Base-by-base conservation (phyloP, 805 yeast species). In the Hemisphaericaspora nanyangensis region DNA sequence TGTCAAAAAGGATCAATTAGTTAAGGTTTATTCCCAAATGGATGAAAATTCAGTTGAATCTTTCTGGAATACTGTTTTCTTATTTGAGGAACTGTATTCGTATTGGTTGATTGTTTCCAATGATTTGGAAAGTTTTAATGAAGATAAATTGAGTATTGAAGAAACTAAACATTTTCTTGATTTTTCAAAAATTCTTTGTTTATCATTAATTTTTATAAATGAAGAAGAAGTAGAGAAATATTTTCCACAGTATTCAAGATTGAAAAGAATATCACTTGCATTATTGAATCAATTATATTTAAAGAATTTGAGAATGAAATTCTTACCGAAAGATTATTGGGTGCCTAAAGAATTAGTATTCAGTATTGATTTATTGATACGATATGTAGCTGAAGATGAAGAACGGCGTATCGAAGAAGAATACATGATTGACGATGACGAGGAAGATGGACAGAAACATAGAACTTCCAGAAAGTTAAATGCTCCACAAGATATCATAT, bases 31-130 rank as follows among this genome's bases (percentile, higher is more conserved):
- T 27, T 19, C 10, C 10, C 34, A 42, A 6, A 25, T 39, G 1
- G 42, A 36, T 5, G 34, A 34, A 2, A 18, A 32, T 19, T 11
- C 20, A 2, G 12, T 10, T 16, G 33, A 33, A 6, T 25, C n/a
- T 6, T 68, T 68, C 37, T 66, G 70, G 67, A 55, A 57, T 24
- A 44, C 54, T 5, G 52, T 83, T 2, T 67, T 63, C 31, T 53
- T 81, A 0, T 74, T 80, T 43, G 68, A 82, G 41, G 87, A 84
- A 46, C 52, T 83, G 7, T 72, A 79, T 43, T 78, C 88, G 1
- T 82, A 80, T 49, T 76, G 85, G 76, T 58, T 85, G 30, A 71
- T 77, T 18, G 77, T 85, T 7, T 74, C 85, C 2, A 82, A 78
- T 46, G 95, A 85, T 51, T 60, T 65, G 8, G 90, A 81, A 47